A percentile compares a stretch with the other conserved stretches of the same genome.
Evolutionary conservation across 2,329 filamentous ascomycete genomes (phyloP).

Genomic region (Diaporthe longicolla): DNA sequence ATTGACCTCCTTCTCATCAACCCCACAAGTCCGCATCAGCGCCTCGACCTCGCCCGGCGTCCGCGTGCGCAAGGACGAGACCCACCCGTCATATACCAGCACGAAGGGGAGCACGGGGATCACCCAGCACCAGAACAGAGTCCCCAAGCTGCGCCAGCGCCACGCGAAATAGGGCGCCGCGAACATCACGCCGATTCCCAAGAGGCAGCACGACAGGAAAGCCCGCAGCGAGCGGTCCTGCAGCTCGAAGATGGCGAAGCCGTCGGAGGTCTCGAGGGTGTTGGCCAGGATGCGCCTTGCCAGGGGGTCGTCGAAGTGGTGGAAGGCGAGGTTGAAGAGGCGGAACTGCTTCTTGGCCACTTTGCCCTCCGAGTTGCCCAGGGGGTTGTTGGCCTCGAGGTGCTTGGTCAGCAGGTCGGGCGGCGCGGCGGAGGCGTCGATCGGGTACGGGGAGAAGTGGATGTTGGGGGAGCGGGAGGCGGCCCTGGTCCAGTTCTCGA

Average conservation of each 20-base stretch:
- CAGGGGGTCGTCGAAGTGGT: constrained; percentile 79
- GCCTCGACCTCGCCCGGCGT: constrained; percentile 75
- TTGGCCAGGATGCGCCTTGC: constrained; percentile 74
- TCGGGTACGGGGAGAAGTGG: constrained; percentile 69
- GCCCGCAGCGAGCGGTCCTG: constrained; percentile 73
- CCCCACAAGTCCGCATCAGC: constrained; percentile 69
- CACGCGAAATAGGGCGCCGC: constrained; percentile 67
- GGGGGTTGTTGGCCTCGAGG: constrained; percentile 26
- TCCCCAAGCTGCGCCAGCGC: constrained; percentile 65
- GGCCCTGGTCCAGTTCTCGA: constrained; percentile 70
- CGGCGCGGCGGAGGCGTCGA: constrained; percentile 77
- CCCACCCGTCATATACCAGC: constrained; percentile 76
- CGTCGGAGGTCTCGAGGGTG: constrained; percentile 75
- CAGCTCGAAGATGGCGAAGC: constrained; percentile 81
- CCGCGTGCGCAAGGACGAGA: constrained; percentile 77
- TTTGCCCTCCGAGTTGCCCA: not conserved
- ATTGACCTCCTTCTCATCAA: constrained; percentile 50
- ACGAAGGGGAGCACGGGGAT: constrained; percentile 78
- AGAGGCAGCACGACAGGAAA: constrained; percentile 65
- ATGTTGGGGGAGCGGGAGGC: constrained; percentile 68
- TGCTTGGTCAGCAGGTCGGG: constrained; percentile 57
- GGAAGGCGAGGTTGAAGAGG: constrained; percentile 81
- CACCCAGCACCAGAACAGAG: constrained; percentile 76
- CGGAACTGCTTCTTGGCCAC: constrained; percentile 69
- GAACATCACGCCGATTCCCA: constrained; percentile 66